Conservation (phyloP, 305 asterid genomes). For the Rubia balearica region DNA sequence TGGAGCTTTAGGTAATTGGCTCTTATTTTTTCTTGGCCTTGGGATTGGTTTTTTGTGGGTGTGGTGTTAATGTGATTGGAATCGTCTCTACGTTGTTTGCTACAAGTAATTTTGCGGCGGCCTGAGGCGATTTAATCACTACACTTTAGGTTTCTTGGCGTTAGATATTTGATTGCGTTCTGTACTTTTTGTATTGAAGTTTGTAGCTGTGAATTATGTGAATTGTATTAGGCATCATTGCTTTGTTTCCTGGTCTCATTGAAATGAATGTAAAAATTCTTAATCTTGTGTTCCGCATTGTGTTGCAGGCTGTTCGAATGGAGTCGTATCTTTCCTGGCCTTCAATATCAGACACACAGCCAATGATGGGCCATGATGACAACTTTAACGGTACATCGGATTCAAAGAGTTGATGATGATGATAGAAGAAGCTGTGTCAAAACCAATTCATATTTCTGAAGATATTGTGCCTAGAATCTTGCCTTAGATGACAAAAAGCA, state of each 20-base stretch:
- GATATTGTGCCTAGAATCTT: conserved; percentile 21
- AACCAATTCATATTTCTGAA: conserved; percentile 22
- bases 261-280: neutral
- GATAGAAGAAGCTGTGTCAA: conserved; percentile 18
- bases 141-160: no score
- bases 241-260: neutral
- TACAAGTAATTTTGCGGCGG: no score
- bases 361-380: no score
- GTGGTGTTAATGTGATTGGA: neutral
- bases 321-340: neutral
- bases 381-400: neutral
- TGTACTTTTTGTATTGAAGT: neutral
- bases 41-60: neutral
- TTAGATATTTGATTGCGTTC: no score
- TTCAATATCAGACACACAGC: no score
- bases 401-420: conserved; percentile 18
- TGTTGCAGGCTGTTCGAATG: neutral
- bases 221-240: neutral
- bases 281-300: neutral
- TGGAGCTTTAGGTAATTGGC: no score
- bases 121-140: no score
- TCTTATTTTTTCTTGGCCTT: neutral
- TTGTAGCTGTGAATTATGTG: neutral
- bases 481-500: conserved; percentile 19
- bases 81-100: neutral